Evolutionary conservation across 371 early-diverging fungal species (phyloP).

Genomic region (Syncephalastrum sp.): DNA sequence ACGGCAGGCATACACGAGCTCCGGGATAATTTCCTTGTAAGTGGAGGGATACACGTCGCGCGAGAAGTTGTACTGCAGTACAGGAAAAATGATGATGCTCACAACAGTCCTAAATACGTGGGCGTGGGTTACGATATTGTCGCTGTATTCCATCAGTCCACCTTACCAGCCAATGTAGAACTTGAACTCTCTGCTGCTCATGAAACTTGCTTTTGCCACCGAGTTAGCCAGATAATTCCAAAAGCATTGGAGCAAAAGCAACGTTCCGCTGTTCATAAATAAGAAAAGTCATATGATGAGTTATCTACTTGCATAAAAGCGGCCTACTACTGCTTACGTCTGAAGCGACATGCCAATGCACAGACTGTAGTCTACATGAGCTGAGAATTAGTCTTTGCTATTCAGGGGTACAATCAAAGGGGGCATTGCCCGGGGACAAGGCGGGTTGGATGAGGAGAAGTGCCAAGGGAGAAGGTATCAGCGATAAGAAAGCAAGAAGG

Average conservation of each 20-base stretch:
- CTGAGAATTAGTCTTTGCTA: too few relatives aligned
- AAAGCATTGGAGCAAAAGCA: slow-evolving; percentile 50
- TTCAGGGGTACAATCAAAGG: too few relatives aligned
- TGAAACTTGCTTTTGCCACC: slow-evolving; percentile 47
- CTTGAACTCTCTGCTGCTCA: slow-evolving; percentile 49
- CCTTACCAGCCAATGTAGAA: slow-evolving; percentile 47
- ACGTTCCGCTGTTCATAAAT: slow-evolving; percentile 28
- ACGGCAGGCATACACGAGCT: slow-evolving; percentile 45
- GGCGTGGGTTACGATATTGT: neutral
- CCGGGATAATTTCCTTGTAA: slow-evolving; percentile 49
- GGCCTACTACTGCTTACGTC: slow-evolving; percentile 26
- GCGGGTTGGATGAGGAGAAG: too few relatives aligned
- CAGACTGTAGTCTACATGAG: slow-evolving; percentile 23
- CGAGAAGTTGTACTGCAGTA: slow-evolving; percentile 42
- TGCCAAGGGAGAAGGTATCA: neutral
- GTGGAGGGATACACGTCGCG: slow-evolving; percentile 32
- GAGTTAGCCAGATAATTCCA: slow-evolving; percentile 55
- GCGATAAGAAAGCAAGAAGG: neutral
- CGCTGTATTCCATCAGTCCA: neutral
- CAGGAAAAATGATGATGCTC: slow-evolving; percentile 42
- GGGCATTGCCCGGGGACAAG: too few relatives aligned
- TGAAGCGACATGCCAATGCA: slow-evolving; percentile 44
- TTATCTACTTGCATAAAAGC: neutral
- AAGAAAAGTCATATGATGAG: slow-evolving; percentile 9
- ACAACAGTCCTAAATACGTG: slow-evolving; percentile 25